Base-by-base conservation (phyloP, 2,329 filamentous ascomycete species). In the Scorias spongiosa region DNA sequence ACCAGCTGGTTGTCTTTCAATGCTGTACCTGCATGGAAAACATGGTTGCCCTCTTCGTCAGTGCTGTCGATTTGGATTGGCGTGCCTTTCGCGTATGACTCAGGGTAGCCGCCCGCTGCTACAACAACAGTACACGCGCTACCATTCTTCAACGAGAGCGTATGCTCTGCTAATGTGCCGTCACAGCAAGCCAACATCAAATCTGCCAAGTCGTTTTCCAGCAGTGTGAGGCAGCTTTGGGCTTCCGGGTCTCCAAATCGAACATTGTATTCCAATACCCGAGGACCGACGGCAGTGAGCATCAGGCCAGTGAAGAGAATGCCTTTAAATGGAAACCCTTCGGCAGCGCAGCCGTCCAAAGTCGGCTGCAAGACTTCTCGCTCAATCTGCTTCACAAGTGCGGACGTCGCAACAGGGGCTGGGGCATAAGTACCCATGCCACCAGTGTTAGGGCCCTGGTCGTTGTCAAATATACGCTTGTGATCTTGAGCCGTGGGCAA, bases 381-480 rank as follows among this genome's bases (percentile, higher is more conserved):
- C 59, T 95, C 81, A 48, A 98, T 78, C 48, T 79, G 72, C 14
- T 80, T 80, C 14, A 91, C 73, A n/a, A 93, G 70, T 48, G 81
- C 76, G 42, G 54, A 52, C 1, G 64, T 67, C 12, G 68, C 68
- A 20, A 62, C 53, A 1, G 55, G 60, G 10, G 69, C 82, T 1
- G 88, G 93, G 12, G 88, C 87, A 63, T 96, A 96, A 60, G 87
- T 94, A 42, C 91, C 91, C 91, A 96, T 96, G 36, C 91, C 91
- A 47, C 89, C 91, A 2, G 91, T 96, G 66, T 96, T 96, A 32
- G 87, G 84, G 1, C 91, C 91, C 41, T 76, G 73, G 59, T 96
- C 89, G 44, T 84, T 85, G 57, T 98, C 91, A 43, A 83, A 84
- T 51, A 93, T 87, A 49, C 87, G 78, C 74, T 98, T 96, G 70